Evolutionary conservation across 331 rosid species (phyloP), one percentile per base, ranked within the genome.

Genomic region (Stylosanthes scabra): DNA sequence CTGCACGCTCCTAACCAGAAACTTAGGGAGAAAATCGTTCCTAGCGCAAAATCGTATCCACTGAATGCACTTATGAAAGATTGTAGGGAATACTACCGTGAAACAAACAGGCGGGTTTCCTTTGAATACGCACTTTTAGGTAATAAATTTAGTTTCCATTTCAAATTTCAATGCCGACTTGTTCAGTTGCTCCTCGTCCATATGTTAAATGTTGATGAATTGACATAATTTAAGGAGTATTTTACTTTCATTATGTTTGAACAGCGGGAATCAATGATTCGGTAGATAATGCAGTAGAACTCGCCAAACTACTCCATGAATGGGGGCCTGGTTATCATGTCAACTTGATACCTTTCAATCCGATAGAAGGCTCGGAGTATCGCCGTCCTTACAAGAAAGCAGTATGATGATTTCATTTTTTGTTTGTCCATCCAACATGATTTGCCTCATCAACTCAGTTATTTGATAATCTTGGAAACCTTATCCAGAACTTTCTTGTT

Each of bases 91-190:
- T 94, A 94, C 79, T 86, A 87, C 77, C 71, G 25, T 8, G 84
- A 90, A 83, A 94, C 99, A 42, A 87, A 60, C 65, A 89, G 99
- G 51, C 89, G 99, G 9, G 88, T 94, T 78, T 84, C 99, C 70
- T 87, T 94, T 70, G 99, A 94, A 80, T 94, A 94, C 77, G 97
- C 99, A 37, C 99, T 94, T 66, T 83, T 94, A 90, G 99, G 99
- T 91, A 89, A 39, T 59, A 63, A 79, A 37, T 12, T 68, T 74
- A 79, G 28, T 12, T 68, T 74, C 31, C 52, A 11, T 29, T 73
- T 39, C 25, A 47, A 15, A 20, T 20, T 20, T 20, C 25, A 20
- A 20, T 20, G 25, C 25, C 25, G 25, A 20, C 25, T 20, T 55
- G 46, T 67, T 52, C 31, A 45, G 13, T 67, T 67, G 50, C 16